Percentiles rank a stretch among this genome's conserved stretches.
These are phyloP conservation scores for Exophiala aquamarina DNA, from an alignment of 2,329 filamentous ascomycete species.

Conservation along the genomic window DNA sequence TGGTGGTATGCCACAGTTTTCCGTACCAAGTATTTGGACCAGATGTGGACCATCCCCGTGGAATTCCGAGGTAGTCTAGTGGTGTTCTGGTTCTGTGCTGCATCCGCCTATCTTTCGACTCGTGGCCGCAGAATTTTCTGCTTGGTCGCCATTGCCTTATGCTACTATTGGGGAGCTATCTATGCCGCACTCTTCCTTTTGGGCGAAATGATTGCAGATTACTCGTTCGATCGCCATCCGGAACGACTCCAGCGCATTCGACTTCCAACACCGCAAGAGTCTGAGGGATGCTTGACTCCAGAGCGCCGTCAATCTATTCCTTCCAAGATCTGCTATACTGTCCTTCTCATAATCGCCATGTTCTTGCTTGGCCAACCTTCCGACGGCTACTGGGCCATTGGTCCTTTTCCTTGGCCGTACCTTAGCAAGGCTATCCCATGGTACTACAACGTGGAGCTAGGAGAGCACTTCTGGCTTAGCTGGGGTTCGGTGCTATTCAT, in stretches of 20 bases:
- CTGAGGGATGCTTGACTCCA: neutral
- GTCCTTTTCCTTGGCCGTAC: slow-evolving; percentile 4
- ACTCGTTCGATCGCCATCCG: slow-evolving; percentile 14
- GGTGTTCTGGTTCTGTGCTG: slow-evolving; percentile 19
- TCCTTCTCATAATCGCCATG: slow-evolving; percentile 7
- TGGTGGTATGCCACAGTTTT: slow-evolving; percentile 16
- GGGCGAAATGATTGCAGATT: slow-evolving; percentile 18
- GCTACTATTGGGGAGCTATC: slow-evolving; percentile 17
- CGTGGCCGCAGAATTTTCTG: slow-evolving; percentile 8
- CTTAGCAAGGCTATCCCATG: slow-evolving; percentile 10
- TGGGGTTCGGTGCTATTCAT: slow-evolving; percentile 44
- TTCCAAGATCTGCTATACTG: slow-evolving; percentile 4
- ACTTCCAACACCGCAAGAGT: slow-evolving; percentile 8
- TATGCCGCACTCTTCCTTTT: slow-evolving; percentile 16
- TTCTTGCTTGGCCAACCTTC: slow-evolving; percentile 12
- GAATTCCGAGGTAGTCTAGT: slow-evolving; percentile 44
- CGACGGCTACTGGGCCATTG: slow-evolving; percentile 2
- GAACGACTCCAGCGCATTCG: slow-evolving; percentile 10
- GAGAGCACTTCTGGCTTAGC: slow-evolving; percentile 38
- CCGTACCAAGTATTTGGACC: slow-evolving; percentile 16
- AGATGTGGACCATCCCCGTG: slow-evolving; percentile 46
- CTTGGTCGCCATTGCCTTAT: slow-evolving; percentile 7
- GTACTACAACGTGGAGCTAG: slow-evolving; percentile 8
- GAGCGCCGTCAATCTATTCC: slow-evolving; percentile 1
- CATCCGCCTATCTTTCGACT: slow-evolving; percentile 8